A percentile compares a stretch with the other conserved stretches of the same genome.
Conservation (phyloP, 768 basidiomycete genomes). For the Rhodotorula toruloides region DNA sequence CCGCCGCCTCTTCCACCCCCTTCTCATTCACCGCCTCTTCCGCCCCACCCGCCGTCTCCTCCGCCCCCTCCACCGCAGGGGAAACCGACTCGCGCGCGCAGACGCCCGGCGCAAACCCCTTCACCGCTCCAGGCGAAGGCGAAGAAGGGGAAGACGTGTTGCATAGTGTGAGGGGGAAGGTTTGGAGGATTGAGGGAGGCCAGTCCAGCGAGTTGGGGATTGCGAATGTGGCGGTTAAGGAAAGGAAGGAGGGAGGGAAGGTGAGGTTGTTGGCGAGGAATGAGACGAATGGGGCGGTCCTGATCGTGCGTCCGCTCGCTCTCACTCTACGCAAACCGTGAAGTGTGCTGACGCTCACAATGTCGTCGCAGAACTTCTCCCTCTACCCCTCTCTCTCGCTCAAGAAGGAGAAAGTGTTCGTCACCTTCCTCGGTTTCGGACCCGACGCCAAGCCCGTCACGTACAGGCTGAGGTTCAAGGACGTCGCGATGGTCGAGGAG, state of each 20-base stretch:
- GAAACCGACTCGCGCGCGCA: conserved; percentile 6
- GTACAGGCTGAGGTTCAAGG: conserved; percentile 29
- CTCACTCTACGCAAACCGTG: not conserved
- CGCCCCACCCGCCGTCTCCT: not conserved
- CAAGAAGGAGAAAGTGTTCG: conserved; percentile 19
- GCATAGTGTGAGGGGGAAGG: conserved; percentile 13
- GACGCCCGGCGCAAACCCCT: conserved; percentile 25
- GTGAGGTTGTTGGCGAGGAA: conserved; percentile 29
- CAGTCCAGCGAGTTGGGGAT: conserved; percentile 2
- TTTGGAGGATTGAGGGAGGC: conserved; percentile 7
- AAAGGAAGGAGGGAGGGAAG: conserved; percentile 20
- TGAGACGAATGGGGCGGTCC: conserved; percentile 26
- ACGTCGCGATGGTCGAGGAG: conserved; percentile 8
- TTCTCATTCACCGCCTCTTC: not conserved
- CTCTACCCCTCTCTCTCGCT: not conserved
- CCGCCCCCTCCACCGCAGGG: not conserved
- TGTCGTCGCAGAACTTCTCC: conserved; percentile 29
- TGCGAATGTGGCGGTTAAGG: conserved; percentile 23
- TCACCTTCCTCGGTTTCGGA: conserved; percentile 28
- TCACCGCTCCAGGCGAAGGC: conserved; percentile 33
- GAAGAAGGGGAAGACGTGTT: conserved; percentile 32
- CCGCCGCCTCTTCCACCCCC: not conserved
- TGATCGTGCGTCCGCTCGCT: conserved; percentile 19
- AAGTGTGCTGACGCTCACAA: not conserved
- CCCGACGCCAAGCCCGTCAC: conserved; percentile 6